These are phyloP conservation scores for Gonapodya sp. DNA, from an alignment of 192 early-diverging fungal species.

Conservation along the genomic window DNA sequence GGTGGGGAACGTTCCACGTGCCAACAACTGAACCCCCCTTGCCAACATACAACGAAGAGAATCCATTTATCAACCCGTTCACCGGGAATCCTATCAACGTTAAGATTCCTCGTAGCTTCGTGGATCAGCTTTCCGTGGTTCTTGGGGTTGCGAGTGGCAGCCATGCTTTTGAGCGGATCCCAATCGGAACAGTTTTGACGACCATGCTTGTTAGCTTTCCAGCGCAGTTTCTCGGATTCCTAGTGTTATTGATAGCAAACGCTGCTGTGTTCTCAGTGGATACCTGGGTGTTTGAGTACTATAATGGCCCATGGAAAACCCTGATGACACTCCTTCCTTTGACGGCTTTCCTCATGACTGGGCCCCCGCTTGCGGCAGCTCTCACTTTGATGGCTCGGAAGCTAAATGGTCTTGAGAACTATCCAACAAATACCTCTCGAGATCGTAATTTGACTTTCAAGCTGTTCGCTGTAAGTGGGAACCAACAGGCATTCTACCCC, in stretches of 20 bases:
- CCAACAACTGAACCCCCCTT: not conserved
- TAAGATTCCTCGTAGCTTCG: not conserved
- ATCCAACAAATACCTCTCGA: not conserved
- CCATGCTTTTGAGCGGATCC: not conserved
- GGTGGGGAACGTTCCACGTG: not conserved
- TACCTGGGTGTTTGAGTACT: not conserved
- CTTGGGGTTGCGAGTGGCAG: not conserved
- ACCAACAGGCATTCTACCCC: too few species aligned
- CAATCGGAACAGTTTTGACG: not conserved
- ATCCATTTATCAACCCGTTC: not conserved
- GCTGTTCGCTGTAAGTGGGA: too few species aligned
- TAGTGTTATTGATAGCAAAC: not conserved
- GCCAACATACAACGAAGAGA: not conserved
- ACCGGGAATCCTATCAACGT: not conserved
- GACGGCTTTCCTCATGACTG: not conserved
- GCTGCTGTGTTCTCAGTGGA: not conserved
- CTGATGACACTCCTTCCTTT: not conserved
- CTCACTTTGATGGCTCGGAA: not conserved
- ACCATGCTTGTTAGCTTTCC: not conserved
- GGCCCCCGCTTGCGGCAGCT: not conserved
- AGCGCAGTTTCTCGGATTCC: not conserved
- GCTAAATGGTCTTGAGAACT: not conserved
- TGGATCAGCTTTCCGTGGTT: not conserved
- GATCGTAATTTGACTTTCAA: not conserved
- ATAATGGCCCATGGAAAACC: not conserved